Conservation (phyloP, 495 filamentous ascomycete genomes). For the Mytilinidion resinicola region DNA sequence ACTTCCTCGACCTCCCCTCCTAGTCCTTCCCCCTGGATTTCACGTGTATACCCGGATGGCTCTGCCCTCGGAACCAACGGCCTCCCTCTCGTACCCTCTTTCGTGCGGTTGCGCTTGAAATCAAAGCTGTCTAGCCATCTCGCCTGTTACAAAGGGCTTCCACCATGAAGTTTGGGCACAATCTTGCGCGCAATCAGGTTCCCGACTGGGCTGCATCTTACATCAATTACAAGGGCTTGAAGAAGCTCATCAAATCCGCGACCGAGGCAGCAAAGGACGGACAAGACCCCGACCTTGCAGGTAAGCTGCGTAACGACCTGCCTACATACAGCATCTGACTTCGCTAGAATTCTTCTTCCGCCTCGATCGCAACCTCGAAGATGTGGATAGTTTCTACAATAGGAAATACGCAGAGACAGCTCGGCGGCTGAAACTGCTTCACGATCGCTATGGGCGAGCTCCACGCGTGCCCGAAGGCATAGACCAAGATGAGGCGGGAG, state of each 20-base stretch:
- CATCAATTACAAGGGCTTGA: slow-evolving; percentile 93
- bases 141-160: too few species aligned
- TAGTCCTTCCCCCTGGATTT: too few species aligned
- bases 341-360: slow-evolving; percentile 80
- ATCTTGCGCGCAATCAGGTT: slow-evolving; percentile 85
- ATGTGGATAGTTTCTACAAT: slow-evolving; percentile 92
- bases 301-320: slow-evolving; percentile 13
- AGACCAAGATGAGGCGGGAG: slow-evolving; percentile 73
- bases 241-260: slow-evolving; percentile 84
- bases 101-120: too few species aligned
- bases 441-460: slow-evolving; percentile 71
- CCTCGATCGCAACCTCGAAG: slow-evolving; percentile 92
- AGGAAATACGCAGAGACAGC: slow-evolving; percentile 80
- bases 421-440: slow-evolving; percentile 73
- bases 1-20: too few species aligned
- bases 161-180: slow-evolving; percentile 42
- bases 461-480: slow-evolving; percentile 45
- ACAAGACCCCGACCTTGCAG: slow-evolving; percentile 70
- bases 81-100: too few species aligned
- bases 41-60: too few species aligned
- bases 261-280: slow-evolving; percentile 56
- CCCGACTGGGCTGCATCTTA: slow-evolving; percentile 92
- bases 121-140: too few species aligned
- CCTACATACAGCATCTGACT: background rate
- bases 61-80: too few species aligned